Evolutionary conservation across 495 filamentous ascomycete species (phyloP), one percentile per base, ranked within the genome.

Genomic region (Sordaria brevicollis): DNA sequence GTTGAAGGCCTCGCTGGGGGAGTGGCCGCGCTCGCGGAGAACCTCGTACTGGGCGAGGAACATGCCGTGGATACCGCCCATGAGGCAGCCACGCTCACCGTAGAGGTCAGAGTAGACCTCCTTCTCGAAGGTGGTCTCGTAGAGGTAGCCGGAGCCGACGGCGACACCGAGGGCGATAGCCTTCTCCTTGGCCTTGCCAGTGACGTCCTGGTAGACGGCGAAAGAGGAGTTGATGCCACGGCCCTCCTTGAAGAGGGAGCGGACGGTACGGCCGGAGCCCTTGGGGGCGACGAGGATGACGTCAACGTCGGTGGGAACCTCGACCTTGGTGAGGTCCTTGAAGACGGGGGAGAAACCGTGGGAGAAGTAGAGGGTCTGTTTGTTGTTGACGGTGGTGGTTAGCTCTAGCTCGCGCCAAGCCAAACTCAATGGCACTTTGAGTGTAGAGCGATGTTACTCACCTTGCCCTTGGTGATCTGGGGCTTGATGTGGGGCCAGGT

Each of bases 31-130:
- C 89, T 99, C 95, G 79, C 95, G 95, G 81, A 99, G 94, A 76
- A 98, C 95, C 88, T 99, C 96, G 87, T 99, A 98, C 87, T 99
- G 95, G 71, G 95, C 95, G 74, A 99, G 92, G 91, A 99, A 99
- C 95, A 99, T 98, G 83, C 95, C 95, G 88, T 99, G 96, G 84
- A 99, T 99, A 83, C 96, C 95, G 76, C 95, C 96, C 96, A 98
- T 99, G 75, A 99, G 86, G 88, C 96, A 99, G 80, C 96, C 95
- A 85, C 95, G 94, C 90, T 99, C 95, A 83, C 95, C 96, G 86
- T 98, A 97, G 72, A 99, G 88, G 83, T 98, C 96, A 66, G 93
- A 97, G 91, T 94, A 97, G 80, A 98, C 95, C 87, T 98, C 96
- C 89, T 98, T 98, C 89, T 98, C 90, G 79, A 98, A 99, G 79